Evolutionary conservation across 148 eudicot species (phyloP), one percentile per base, ranked within the genome.

Genomic region (Rhododendron kiyosumense): DNA sequence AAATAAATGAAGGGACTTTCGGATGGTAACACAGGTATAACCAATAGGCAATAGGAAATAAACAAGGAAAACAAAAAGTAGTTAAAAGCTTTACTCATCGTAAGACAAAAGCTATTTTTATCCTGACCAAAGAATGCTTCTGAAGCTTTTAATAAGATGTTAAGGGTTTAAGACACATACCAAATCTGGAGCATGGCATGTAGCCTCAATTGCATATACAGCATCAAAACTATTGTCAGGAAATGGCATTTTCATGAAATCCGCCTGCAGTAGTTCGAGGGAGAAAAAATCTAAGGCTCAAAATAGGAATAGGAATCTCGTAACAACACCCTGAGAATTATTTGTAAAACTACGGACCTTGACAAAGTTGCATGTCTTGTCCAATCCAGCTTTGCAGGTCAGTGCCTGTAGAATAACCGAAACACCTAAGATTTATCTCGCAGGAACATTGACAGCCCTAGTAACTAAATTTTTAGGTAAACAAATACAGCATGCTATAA

Each of bases 111-210:
- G 83, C 46, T 81, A 18, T 18, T 80, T 1, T 32, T 32, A 8
- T 18, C 45, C 28, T 32, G 57, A 54, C 22, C 82, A 79, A 80
- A 30, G 61, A 49, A 79, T 38, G 45, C 61, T 49, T 1, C 28
- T 20, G 26, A 81, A 54, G 59, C 38, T 10, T 36, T 38, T 2
- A 76, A 13, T 11, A 7, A 36, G 48, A 83, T 20, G 18, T 17
- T 85, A 51, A 65, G 49, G 18, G 79, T 41, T 22, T 18, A 73
- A 34, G 81, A 63, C 77, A 87, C 90, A 61, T 92, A 97, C 99
- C 87, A 94, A 91, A 91, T 97, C 96, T 28, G 98, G 99, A 57
- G 99, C 99, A 89, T 97, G 99, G 80, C 99, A 95, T 46, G 98
- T 97, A 85, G 99, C 99, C 87, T 95, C 99, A 82, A 97, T 97